Evolutionary conservation across 1,284 basidiomycete genomes (phyloP), one percentile per base, ranked within the genome.

Genomic region (Blastosporella zonata): DNA sequence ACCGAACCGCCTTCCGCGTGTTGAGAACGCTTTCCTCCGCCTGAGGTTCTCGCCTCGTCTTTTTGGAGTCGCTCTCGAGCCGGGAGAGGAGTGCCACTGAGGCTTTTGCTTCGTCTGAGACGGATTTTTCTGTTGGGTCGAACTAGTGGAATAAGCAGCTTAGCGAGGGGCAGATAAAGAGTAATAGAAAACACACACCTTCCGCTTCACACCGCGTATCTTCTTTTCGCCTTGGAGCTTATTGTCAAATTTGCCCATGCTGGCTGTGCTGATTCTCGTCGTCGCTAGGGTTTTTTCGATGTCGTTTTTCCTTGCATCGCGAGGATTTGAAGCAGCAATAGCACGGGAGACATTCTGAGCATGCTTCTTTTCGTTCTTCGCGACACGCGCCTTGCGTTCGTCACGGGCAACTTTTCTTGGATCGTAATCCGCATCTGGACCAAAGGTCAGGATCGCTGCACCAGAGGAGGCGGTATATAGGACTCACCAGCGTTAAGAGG

Each of bases 241-340:
- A 59, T 82, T 86, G 67, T 98, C 95, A 62, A 97, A 96, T 59
- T 79, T 84, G 58, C 96, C 96, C 85, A 98, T 85, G 58, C 89
- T 93, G 0, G 93, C 96, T 0, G 96, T 98, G 52, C 91, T 91
- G 31, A 78, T 72, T 48, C 90, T 82, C n/a, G 87, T 85, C 1
- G 87, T 81, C 4, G 89, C 82, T 28, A 97, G 73, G 4, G 87
- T 87, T 46, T 79, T 77, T 33, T 94, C 87, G 15, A 97, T 80
- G 15, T 92, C 84, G 13, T 67, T 62, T 66, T 93, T 93, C 20
- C 90, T 79, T 44, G 74, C 69, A 28, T 75, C 73, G 29, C 75
- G 76, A 20, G 63, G 56, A 29, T 59, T 62, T 47, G 47, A 59
- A 31, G 58, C 56, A 12, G 56, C 60, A 47, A 71, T 62, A 0